Evolutionary conservation across 225 moss, liverwort and hornwort species (phyloP).

Genomic region (Asterella californica): DNA sequence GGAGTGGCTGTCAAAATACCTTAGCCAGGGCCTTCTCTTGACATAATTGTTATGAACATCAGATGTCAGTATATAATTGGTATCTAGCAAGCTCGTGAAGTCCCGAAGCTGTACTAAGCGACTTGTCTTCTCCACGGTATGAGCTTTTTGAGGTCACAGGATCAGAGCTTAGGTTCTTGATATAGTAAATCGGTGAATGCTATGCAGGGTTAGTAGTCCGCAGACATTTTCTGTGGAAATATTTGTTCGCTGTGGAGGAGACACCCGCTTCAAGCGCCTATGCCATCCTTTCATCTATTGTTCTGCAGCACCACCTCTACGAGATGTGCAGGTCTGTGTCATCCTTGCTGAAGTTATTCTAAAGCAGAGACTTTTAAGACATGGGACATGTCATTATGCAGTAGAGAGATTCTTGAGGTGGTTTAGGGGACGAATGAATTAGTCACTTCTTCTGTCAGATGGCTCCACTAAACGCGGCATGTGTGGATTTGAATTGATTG

Average conservation of each 20-base stretch:
- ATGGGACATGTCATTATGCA: neutral
- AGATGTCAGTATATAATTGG: neutral
- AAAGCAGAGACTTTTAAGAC: neutral
- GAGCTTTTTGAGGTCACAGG: neutral
- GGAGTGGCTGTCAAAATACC: neutral
- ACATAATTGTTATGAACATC: neutral
- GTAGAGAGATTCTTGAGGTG: neutral
- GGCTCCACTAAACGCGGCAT: neutral
- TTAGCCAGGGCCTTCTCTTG: neutral
- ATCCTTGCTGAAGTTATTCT: too few relatives aligned
- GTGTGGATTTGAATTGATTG: neutral
- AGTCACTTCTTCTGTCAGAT: neutral
- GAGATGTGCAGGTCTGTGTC: constrained; percentile 72
- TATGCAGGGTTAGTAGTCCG: constrained; percentile 67
- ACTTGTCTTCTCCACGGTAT: neutral
- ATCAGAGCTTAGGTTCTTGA: neutral
- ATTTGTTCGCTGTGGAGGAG: constrained; percentile 87
- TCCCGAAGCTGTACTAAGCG: neutral
- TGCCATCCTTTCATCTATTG: constrained; percentile 87
- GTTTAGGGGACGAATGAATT: neutral
- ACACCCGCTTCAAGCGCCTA: constrained; percentile 87
- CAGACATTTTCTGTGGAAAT: constrained; percentile 83
- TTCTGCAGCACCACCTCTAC: constrained; percentile 64
- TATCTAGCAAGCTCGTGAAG: neutral
- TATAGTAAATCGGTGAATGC: neutral